A percentile compares a stretch with the other conserved stretches of the same genome.
Conservation (phyloP, 2,329 filamentous ascomycete species). For the Didymellaceae sp. region DNA sequence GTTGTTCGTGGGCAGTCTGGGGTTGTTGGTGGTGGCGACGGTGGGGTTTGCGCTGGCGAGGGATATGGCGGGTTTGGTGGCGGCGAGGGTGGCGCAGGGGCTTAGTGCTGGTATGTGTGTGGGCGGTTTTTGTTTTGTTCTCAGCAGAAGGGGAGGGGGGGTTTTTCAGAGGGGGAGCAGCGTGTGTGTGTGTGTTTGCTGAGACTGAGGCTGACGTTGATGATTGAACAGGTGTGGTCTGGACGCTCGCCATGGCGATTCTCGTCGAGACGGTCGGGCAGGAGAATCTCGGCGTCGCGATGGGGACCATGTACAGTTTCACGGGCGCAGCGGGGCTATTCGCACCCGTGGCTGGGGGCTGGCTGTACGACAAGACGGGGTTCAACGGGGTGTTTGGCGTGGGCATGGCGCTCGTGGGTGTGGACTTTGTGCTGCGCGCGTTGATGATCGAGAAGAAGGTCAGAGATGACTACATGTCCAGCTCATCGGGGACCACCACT, state of each 20-base stretch:
- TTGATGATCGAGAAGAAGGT: conserved; percentile 61
- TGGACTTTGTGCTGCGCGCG: conserved; percentile 67
- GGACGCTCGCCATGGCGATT: conserved; percentile 65
- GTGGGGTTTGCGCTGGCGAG: conserved; percentile 60
- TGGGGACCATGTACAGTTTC: conserved; percentile 67
- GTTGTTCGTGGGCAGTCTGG: conserved; percentile 64
- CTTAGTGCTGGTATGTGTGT: conserved; percentile 48
- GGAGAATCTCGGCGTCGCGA: conserved; percentile 65
- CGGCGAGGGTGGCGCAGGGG: conserved; percentile 65
- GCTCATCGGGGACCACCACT: neutral
- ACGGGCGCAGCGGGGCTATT: conserved; percentile 64
- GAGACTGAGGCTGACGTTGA: neutral
- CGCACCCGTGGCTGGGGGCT: conserved; percentile 65
- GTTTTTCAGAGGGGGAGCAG: no score
- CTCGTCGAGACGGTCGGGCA: conserved; percentile 64
- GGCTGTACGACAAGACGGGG: conserved; percentile 65
- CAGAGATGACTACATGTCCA: conserved; percentile 53
- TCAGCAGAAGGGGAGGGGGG: no score
- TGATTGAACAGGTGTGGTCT: conserved; percentile 58
- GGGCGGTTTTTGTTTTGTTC: no score
- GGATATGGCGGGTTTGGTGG: conserved; percentile 56
- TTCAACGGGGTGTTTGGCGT: conserved; percentile 66
- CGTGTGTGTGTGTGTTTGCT: no score
- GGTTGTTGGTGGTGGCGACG: conserved; percentile 61
- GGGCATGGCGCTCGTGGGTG: conserved; percentile 58